These are phyloP conservation scores for Gaeumannomyces sp. DNA, from an alignment of 2,329 filamentous ascomycete genomes.

Conservation along the genomic window DNA sequence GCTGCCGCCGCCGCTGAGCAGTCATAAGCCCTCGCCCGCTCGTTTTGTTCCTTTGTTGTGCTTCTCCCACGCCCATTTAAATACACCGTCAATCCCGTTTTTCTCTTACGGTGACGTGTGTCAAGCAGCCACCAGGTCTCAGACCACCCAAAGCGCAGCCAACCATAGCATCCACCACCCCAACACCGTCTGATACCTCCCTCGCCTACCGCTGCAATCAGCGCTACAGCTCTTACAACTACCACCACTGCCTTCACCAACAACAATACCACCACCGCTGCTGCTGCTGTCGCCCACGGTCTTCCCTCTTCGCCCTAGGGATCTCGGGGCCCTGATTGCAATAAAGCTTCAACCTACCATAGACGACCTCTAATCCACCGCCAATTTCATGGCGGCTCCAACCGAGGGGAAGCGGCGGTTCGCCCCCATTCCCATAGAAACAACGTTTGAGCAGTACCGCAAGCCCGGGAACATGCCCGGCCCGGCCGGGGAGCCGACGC, in stretches of 20 bases:
- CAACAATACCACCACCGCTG: too few species aligned
- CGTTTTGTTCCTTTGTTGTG: background rate
- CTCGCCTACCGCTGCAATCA: background rate
- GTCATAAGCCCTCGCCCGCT: background rate
- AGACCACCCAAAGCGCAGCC: background rate
- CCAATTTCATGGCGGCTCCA: background rate
- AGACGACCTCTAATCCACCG: background rate
- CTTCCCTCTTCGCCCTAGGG: background rate
- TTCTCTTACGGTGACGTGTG: background rate
- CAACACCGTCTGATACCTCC: background rate
- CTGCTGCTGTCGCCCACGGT: background rate
- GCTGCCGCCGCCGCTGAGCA: too few species aligned
- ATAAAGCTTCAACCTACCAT: background rate
- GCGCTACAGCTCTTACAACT: background rate
- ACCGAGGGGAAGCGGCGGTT: slow-evolving; percentile 45
- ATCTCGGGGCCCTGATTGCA: background rate
- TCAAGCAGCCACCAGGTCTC: background rate
- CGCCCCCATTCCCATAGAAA: slow-evolving; percentile 66
- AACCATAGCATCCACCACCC: background rate
- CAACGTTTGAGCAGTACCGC: slow-evolving; percentile 56
- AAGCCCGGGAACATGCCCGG: slow-evolving; percentile 27
- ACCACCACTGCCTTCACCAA: background rate
- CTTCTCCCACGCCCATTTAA: background rate
- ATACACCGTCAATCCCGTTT: background rate
- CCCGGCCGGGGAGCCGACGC: slow-evolving; percentile 42